Base-by-base conservation (phyloP, 768 basidiomycete genomes). In the Phlegmacium glaucopus region DNA sequence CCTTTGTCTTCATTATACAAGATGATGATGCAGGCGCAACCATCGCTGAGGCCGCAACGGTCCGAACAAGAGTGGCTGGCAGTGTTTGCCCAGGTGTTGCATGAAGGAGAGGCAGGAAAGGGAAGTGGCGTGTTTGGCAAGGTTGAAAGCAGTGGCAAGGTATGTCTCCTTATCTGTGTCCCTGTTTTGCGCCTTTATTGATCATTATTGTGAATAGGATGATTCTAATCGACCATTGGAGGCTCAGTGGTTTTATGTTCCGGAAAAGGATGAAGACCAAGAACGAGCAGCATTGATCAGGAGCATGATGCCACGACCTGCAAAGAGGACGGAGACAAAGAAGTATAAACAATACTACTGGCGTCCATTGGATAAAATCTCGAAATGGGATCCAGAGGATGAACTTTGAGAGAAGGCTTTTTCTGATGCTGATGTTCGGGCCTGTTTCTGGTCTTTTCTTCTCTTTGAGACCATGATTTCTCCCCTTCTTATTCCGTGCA, bases 271-370 rank as follows among this genome's bases (percentile, higher is more conserved):
- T 55, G 72, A 76, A 55, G 86, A 90, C 59, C 71, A 72, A 54
- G 87, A 88, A 47, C 74, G 87, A n/a, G 86, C 86, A 26, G 62
- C 70, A 54, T 63, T 88, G 49, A 77, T 90, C 47, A 64, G 71
- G 57, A 82, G 79, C 50, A 80, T 87, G 72, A 87, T 87, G 85
- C 85, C 85, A 1, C 78, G 85, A 11, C 77, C 82, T 16, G 85
- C 74, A 45, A 90, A 89, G 66, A 69, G 88, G 45, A 82, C 68
- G 39, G 85, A 80, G 65, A 90, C 87, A 62, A 89, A 85, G 75
- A 85, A 88, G 67, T 86, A 84, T 51, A 90, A 90, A 63, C 85
- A 88, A 62, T 91, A 91, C 67, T 91, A 90, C 66, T 90, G 82
- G 68, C 74, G 75, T 25, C 88, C 88, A 8, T 65, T 90, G 50